Percentiles rank a stretch among this genome's conserved stretches.
phyloP scores from a whole-genome alignment of 495 filamentous ascomycete genomes.

The Podospora pseudocomata region DNA sequence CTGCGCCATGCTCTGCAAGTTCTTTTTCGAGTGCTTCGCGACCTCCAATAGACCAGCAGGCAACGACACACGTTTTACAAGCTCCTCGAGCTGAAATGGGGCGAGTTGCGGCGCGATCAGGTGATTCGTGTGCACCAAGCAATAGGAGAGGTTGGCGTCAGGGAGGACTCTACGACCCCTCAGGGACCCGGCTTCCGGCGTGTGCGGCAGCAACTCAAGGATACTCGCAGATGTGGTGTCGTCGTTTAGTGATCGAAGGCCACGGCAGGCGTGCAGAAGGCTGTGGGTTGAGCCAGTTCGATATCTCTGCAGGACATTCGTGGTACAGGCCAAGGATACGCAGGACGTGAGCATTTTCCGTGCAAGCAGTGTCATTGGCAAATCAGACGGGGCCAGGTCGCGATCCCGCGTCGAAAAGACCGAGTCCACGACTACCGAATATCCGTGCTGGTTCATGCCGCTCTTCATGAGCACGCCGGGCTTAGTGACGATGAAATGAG shows the following conservation, averaged over 20 bases:
- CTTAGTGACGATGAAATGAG: slow-evolving; percentile 31
- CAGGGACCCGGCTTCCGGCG: too few relatives aligned
- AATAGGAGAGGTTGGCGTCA: too few relatives aligned
- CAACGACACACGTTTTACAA: too few relatives aligned
- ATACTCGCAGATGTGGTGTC: not conserved
- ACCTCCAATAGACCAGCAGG: too few relatives aligned
- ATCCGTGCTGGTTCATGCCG: slow-evolving; percentile 29
- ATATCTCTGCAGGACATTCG: not conserved
- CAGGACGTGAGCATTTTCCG: not conserved
- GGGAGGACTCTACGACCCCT: too few relatives aligned
- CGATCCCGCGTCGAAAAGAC: slow-evolving; percentile 13
- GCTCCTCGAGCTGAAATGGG: too few relatives aligned
- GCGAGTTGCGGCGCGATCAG: too few relatives aligned
- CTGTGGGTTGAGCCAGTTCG: not conserved
- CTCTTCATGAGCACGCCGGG: slow-evolving; percentile 29
- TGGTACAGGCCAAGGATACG: not conserved
- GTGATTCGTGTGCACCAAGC: too few relatives aligned
- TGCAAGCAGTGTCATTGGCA: not conserved
- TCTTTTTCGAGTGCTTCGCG: too few relatives aligned
- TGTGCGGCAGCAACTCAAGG: not conserved
- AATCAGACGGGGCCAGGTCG: not conserved
- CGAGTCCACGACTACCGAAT: slow-evolving; percentile 26
- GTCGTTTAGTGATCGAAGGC: not conserved
- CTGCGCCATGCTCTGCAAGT: too few relatives aligned
- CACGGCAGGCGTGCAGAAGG: not conserved